These are phyloP conservation scores for Trypanosoma cruzi DNA, from an alignment of 208 protist genomes.

Conservation along the genomic window DNA sequence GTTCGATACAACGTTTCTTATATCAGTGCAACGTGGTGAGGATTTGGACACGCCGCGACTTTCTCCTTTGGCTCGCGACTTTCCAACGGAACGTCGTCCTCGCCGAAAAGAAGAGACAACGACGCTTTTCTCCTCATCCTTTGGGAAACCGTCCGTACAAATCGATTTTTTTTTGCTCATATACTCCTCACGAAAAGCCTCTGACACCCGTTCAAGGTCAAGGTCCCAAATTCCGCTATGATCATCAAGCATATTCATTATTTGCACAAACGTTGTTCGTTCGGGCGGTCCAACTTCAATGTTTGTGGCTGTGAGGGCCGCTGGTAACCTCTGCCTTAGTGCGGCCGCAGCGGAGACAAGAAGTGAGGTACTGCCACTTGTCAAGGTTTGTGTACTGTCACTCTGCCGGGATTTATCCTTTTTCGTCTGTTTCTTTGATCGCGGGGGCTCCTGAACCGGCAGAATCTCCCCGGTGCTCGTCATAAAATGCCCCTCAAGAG, in stretches of 20 bases:
- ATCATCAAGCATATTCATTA: constrained; percentile 37
- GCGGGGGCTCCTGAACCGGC: neutral
- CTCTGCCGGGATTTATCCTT: constrained; percentile 13
- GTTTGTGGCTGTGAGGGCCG: constrained; percentile 1
- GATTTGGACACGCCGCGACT: neutral
- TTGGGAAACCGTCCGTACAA: neutral
- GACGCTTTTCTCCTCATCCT: neutral
- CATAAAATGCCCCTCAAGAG: constrained; percentile 59
- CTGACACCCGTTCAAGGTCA: constrained; percentile 31
- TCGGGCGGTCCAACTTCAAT: constrained; percentile 37
- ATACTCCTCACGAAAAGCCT: constrained; percentile 26
- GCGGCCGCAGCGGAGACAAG: constrained; percentile 6
- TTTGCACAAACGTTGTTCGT: constrained; percentile 22
- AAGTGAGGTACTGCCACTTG: neutral
- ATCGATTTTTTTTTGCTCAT: neutral
- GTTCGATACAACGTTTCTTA: too few relatives aligned
- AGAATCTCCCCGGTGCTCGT: neutral
- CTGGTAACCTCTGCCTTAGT: constrained; percentile 7
- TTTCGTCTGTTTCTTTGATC: constrained; percentile 2
- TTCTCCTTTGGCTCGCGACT: neutral
- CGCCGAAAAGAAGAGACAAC: neutral
- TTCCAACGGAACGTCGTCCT: neutral
- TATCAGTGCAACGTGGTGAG: neutral
- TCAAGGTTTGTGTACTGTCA: neutral
- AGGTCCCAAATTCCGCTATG: constrained; percentile 44